These are phyloP conservation scores for Colletotrichum musae DNA, from an alignment of 2,329 filamentous ascomycete species.

Conservation along the genomic window DNA sequence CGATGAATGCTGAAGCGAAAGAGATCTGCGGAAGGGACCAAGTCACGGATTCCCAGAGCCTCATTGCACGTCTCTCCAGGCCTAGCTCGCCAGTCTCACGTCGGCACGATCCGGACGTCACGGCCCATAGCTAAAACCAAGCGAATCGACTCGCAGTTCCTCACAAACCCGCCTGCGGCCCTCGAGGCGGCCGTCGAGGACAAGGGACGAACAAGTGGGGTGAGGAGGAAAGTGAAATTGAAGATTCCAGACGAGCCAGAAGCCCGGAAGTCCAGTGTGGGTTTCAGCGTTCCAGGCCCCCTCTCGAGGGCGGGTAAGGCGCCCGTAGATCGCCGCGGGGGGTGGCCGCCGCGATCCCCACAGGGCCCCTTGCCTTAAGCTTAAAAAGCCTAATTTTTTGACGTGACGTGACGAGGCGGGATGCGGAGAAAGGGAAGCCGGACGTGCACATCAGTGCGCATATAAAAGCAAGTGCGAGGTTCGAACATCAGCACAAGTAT, in stretches of 20 bases:
- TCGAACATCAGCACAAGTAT: too few species aligned
- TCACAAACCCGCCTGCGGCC: neutral
- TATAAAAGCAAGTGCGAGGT: neutral
- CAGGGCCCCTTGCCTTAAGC: slow-evolving; percentile 7
- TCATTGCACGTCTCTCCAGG: too few species aligned
- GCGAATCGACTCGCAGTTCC: neutral
- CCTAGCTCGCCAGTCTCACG: too few species aligned
- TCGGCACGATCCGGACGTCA: too few species aligned
- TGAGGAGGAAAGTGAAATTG: neutral
- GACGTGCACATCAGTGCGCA: neutral
- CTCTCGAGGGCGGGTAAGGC: slow-evolving; percentile 5
- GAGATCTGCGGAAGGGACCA: neutral
- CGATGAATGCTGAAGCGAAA: neutral
- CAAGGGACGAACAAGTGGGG: slow-evolving; percentile 28
- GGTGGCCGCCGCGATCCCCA: neutral
- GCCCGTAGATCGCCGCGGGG: neutral
- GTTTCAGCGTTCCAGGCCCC: neutral
- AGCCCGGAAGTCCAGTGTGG: neutral
- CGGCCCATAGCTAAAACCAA: too few species aligned
- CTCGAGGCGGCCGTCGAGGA: neutral
- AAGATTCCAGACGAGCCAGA: slow-evolving; percentile 13
- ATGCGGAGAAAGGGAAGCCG: slow-evolving; percentile 5
- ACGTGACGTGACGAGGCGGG: too few species aligned
- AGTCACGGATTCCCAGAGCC: too few species aligned
- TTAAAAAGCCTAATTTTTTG: slow-evolving; percentile 31